Evolutionary conservation across 495 filamentous ascomycete species (phyloP).

Genomic region (Penicillium ucsense): DNA sequence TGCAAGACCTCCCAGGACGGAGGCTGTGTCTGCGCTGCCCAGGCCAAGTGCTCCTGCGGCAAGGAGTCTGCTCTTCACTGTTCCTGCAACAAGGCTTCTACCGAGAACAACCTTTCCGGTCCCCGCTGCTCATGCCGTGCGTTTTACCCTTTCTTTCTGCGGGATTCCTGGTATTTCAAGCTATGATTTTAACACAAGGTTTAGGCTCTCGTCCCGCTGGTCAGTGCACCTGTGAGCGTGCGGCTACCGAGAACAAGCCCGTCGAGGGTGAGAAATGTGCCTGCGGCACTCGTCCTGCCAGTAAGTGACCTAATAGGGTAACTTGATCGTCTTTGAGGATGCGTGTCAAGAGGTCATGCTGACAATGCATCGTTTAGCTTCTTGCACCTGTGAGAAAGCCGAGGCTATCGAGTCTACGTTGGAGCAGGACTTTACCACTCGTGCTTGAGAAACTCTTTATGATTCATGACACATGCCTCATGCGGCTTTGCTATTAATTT

Average conservation of each 20-base stretch:
- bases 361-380: conserved; percentile 35
- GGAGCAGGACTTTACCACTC: conserved; percentile 76
- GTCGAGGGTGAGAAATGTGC: conserved; percentile 53
- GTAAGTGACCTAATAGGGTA: conserved; percentile 33
- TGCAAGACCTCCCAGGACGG: conserved; percentile 46
- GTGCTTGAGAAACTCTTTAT: conserved; percentile 8
- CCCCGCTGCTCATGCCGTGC: conserved; percentile 77
- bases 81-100: conserved; percentile 65
- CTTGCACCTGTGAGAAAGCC: conserved; percentile 78
- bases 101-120: conserved; percentile 66
- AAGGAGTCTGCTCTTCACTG: conserved; percentile 77
- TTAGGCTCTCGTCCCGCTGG: conserved; percentile 62
- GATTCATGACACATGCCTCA: conserved; percentile 1
- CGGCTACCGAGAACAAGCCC: conserved; percentile 58
- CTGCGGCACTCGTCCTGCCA: conserved; percentile 64
- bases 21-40: conserved; percentile 50
- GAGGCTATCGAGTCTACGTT: conserved; percentile 36
- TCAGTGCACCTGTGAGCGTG: conserved; percentile 72
- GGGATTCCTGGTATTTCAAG: background rate
- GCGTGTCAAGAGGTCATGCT: background rate
- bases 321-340: too few species aligned
- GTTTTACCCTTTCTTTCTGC: conserved; percentile 18
- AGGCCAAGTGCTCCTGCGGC: conserved; percentile 78
- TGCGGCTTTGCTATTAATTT: conserved; percentile 2
- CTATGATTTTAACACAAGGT: conserved; percentile 4